Evolutionary conservation across 805 yeast species (phyloP), one percentile per base, ranked within the genome.

Genomic region (Kluyveromyces siamensis): DNA sequence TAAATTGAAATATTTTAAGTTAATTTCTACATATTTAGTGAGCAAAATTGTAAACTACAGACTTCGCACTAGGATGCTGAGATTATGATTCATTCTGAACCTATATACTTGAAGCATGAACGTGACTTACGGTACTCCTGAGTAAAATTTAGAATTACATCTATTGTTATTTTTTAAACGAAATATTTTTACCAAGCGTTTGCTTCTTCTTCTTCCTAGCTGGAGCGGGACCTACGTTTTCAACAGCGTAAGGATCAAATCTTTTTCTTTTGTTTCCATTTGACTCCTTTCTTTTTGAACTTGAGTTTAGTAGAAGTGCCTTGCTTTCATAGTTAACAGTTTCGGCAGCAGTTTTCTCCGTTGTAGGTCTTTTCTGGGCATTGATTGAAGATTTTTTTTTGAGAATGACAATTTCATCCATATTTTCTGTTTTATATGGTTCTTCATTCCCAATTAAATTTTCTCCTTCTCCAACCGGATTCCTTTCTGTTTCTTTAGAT

Each of bases 191-290:
- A 37, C 62, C 64, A 41, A 51, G 57, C 4, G 60, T 55, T 16
- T 50, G 45, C 36, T 55, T 55, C 33, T 48, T 56, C 41, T 61
- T 58, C 52, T 70, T 76, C 65, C 77, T 80, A 8, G 76, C 74
- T n/a, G 75, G 73, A 54, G 66, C 67, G 8, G 84, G 84, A 1
- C 81, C 84, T 16, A 72, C 72, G 27, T 71, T 65, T 6, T 66
- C 69, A 41, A 69, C 71, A 17, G 73, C 62, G 53, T 80, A 83
- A 4, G 89, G 88, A 64, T 83, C 83, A 53, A 78, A 83, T 8
- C 74, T 65, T 55, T 74, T 73, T 59, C 73, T 74, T 44, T 63
- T 65, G 14, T 50, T 47, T 43, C 43, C 48, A 21, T 46, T 45
- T 37, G 44, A 39, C 17, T 54, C 41, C 41, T 53, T 35, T 35